These are phyloP conservation scores for Yamadazyma laniorum DNA, from an alignment of 805 yeast species.

Conservation along the genomic window DNA sequence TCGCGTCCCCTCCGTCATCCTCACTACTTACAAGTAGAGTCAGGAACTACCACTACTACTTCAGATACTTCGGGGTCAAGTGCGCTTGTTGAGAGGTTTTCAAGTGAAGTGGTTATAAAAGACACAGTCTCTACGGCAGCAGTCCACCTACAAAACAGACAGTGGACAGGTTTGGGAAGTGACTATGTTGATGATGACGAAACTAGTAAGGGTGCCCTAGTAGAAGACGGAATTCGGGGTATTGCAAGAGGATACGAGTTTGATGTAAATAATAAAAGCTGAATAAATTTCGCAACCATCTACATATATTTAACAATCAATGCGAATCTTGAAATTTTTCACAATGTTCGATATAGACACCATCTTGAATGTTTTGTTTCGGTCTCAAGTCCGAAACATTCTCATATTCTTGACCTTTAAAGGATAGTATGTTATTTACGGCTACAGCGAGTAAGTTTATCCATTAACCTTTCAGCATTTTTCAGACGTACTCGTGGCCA, in stretches of 20 bases:
- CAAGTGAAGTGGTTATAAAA: conserved; percentile 61
- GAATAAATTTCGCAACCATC: conserved; percentile 5
- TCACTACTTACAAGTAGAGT: conserved; percentile 56
- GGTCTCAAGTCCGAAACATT: no score
- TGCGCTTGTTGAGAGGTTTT: conserved; percentile 53
- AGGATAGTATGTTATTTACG: no score
- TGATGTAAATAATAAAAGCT: conserved; percentile 17
- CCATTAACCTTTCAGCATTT: neutral
- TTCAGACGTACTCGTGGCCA: neutral
- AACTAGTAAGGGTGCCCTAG: conserved; percentile 64
- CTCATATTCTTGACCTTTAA: no score
- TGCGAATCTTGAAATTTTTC: neutral
- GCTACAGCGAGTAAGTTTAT: no score
- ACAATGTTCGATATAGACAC: neutral
- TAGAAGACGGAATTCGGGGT: conserved; percentile 83
- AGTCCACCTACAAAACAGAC: conserved; percentile 60
- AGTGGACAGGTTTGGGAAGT: conserved; percentile 91
- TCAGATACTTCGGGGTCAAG: conserved; percentile 22
- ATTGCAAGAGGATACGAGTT: conserved; percentile 81
- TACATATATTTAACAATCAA: neutral
- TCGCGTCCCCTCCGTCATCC: conserved; percentile 73
- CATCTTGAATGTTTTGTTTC: no score
- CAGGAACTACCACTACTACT: conserved; percentile 28
- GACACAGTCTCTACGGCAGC: conserved; percentile 92
- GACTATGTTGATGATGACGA: conserved; percentile 50